Conservation (phyloP, 768 basidiomycete species). For the Termitomyces bulborhizus region DNA sequence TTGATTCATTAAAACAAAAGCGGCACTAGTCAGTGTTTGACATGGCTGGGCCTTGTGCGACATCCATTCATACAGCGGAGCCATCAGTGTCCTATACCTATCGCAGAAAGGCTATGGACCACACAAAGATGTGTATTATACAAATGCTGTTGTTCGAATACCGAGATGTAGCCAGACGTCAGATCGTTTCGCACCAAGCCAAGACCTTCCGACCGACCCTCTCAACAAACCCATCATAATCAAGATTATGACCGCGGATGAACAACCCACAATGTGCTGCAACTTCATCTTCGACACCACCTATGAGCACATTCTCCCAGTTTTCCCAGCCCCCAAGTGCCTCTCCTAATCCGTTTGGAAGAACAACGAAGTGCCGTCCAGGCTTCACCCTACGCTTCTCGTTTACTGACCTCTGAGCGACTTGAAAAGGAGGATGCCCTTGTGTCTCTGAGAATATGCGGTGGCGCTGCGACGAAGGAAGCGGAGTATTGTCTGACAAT, state of each 20-base stretch:
- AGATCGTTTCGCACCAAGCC: constrained; percentile 32
- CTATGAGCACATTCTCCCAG: constrained; percentile 49
- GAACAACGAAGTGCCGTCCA: constrained; percentile 44
- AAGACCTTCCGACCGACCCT: constrained; percentile 35
- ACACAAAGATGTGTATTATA: neutral
- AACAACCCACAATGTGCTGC: constrained; percentile 52
- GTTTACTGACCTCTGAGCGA: constrained; percentile 4
- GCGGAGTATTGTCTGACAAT: neutral
- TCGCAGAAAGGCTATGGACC: too few relatives aligned
- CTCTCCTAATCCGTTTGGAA: constrained; percentile 38
- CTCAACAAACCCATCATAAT: constrained; percentile 43
- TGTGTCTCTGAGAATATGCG: neutral
- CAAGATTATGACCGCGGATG: constrained; percentile 41
- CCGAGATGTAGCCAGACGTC: neutral
- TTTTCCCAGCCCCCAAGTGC: constrained; percentile 35
- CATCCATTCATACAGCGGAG: too few relatives aligned
- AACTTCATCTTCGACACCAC: constrained; percentile 49
- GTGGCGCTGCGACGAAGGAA: neutral
- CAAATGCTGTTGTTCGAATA: neutral
- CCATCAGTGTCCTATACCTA: too few relatives aligned
- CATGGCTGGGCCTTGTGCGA: too few relatives aligned
- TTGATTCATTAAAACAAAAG: too few relatives aligned
- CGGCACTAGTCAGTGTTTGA: too few relatives aligned
- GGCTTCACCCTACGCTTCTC: constrained; percentile 19
- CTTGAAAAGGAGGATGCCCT: neutral